phyloP scores from a whole-genome alignment of 2,329 filamentous ascomycete species.

The Lasiodiplodia citricola region DNA sequence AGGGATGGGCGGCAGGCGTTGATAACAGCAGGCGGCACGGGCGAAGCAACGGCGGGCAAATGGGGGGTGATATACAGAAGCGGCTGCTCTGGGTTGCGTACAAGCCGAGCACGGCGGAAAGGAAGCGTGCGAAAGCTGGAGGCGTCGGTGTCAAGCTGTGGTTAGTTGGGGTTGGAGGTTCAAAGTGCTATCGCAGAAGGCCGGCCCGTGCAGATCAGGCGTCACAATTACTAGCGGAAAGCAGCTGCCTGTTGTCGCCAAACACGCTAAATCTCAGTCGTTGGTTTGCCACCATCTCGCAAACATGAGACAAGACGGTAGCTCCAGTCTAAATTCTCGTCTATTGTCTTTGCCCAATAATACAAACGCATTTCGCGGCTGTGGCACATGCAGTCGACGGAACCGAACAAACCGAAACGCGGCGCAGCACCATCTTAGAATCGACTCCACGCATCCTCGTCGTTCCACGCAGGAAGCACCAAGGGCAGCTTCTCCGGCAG shows the following conservation, averaged over 20 bases:
- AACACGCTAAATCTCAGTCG: not conserved
- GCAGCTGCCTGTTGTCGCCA: not conserved
- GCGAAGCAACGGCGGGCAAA: not conserved
- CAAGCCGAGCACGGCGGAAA: slow-evolving; percentile 1
- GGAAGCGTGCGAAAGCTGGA: slow-evolving; percentile 2
- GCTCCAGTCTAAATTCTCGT: not conserved
- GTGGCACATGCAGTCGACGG: not conserved
- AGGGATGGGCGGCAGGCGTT: slow-evolving; percentile 18
- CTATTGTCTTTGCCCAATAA: not conserved
- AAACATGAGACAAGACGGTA: not conserved
- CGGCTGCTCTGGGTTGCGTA: not conserved
- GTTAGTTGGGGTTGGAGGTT: slow-evolving; percentile 13
- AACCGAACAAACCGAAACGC: not conserved
- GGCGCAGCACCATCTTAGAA: slow-evolving; percentile 28
- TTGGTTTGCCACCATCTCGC: not conserved
- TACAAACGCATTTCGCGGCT: not conserved
- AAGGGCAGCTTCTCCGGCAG: slow-evolving; percentile 57
- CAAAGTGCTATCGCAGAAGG: slow-evolving; percentile 4
- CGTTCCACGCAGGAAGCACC: slow-evolving; percentile 61
- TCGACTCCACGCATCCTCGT: slow-evolving; percentile 41
- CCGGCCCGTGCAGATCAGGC: slow-evolving; percentile 22
- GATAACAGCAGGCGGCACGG: slow-evolving; percentile 2
- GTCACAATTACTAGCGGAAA: not conserved
- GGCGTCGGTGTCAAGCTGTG: not conserved
- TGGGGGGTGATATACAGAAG: not conserved